Conservation (phyloP, 202 grass and related monocot genomes). For the Sporobolus alterniflorus region DNA sequence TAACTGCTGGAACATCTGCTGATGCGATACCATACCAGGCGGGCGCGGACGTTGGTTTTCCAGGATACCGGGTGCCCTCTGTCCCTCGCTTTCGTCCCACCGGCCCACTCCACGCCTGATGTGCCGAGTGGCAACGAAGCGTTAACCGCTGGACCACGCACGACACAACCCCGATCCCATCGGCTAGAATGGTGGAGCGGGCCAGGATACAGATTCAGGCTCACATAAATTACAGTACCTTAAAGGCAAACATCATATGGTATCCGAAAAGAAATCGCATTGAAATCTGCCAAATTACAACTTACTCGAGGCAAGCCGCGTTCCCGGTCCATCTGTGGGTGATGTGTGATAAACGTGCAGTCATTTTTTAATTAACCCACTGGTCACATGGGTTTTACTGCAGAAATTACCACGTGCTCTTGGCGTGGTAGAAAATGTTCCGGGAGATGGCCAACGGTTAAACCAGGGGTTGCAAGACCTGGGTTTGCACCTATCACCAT, state of each 20-base stretch:
- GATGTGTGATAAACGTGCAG: background rate
- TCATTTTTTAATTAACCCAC: background rate
- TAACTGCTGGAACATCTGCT: no score
- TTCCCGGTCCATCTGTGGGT: background rate
- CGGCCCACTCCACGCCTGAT: no score
- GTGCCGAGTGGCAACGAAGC: no score
- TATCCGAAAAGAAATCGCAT: background rate
- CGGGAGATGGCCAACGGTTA: background rate
- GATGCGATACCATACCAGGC: no score
- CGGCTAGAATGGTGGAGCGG: no score
- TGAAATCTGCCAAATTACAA: background rate
- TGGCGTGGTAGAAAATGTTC: background rate
- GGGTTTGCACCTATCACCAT: background rate
- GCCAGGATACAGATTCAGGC: no score
- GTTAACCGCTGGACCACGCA: no score
- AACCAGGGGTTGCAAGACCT: background rate
- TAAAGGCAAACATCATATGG: no score
- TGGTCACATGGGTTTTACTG: background rate
- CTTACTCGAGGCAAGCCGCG: background rate
- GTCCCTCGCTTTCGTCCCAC: background rate
- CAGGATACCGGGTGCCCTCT: constrained; percentile 11
- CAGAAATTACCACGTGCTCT: background rate
- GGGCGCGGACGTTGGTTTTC: constrained; percentile 33
- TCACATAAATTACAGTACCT: no score
- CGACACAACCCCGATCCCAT: no score